A percentile compares a stretch with the other conserved stretches of the same genome.
phyloP scores from a whole-genome alignment of 2,329 filamentous ascomycete species.

The Claviceps monticola region DNA sequence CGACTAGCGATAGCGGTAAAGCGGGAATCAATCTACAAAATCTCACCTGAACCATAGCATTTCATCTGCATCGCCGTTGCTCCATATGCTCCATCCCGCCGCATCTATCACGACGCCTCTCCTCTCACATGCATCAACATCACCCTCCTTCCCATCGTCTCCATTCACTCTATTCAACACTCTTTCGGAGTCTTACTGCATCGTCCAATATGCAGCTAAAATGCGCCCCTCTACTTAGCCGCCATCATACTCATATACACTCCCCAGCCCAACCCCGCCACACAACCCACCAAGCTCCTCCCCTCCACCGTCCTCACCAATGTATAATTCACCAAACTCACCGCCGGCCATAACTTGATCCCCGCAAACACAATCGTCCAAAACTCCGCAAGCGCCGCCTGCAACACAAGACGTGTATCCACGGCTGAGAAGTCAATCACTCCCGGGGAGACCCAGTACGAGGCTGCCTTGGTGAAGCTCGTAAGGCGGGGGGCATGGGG shows the following conservation, averaged over 20 bases:
- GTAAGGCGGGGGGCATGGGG: conserved; percentile 23
- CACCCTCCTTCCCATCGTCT: neutral
- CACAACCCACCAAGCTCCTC: conserved; percentile 55
- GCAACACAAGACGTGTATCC: conserved; percentile 29
- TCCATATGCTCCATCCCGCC: neutral
- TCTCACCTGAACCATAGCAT: neutral
- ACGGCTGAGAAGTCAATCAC: conserved; percentile 32
- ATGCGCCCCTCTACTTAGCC: conserved; percentile 5
- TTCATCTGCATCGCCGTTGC: neutral
- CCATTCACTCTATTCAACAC: neutral
- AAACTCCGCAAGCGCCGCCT: conserved; percentile 39
- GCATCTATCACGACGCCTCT: neutral
- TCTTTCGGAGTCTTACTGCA: neutral
- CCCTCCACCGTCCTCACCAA: conserved; percentile 55
- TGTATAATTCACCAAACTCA: conserved; percentile 57
- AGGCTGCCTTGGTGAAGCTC: conserved; percentile 20
- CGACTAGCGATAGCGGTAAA: neutral
- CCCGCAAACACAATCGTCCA: conserved; percentile 53
- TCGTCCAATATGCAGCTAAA: neutral
- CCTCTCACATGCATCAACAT: neutral
- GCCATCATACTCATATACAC: conserved; percentile 58
- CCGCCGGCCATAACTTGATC: conserved; percentile 54
- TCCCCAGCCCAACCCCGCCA: conserved; percentile 61
- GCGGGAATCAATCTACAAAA: neutral
- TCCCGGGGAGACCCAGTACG: conserved; percentile 23